Conservation (phyloP, 352 stramenopile species). For the Hyaloperonospora arabidopsidis region DNA sequence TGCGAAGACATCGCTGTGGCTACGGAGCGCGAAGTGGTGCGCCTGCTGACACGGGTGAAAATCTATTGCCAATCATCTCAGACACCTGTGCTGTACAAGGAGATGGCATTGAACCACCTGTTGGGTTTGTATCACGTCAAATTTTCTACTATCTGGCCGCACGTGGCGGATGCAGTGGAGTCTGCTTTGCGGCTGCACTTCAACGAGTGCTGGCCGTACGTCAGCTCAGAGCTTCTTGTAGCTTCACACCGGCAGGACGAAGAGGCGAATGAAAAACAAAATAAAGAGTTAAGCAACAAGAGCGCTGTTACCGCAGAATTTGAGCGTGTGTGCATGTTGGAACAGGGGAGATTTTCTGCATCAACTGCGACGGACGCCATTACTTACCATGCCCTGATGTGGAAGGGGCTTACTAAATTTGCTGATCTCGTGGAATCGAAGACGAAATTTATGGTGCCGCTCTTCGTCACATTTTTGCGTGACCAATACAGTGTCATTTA, state of each 20-base stretch:
- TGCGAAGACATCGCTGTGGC: conserved; percentile 52
- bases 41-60: conserved; percentile 71
- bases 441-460: conserved; percentile 79
- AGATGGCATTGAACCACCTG: conserved; percentile 62
- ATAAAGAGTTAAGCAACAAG: conserved; percentile 6
- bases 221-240: conserved; percentile 43
- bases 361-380: conserved; percentile 50
- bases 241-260: conserved; percentile 39
- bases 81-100: conserved; percentile 73
- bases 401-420: conserved; percentile 71
- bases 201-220: conserved; percentile 51
- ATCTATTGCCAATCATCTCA: conserved; percentile 62
- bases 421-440: conserved; percentile 70
- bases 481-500: conserved; percentile 78
- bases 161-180: conserved; percentile 67
- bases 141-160: conserved; percentile 80
- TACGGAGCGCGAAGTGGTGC: conserved; percentile 78
- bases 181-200: conserved; percentile 47
- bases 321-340: conserved; percentile 41
- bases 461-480: conserved; percentile 77
- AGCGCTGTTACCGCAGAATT: conserved; percentile 36
- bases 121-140: conserved; percentile 85
- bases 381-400: conserved; percentile 76
- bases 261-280: conserved; percentile 12
- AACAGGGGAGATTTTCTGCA: conserved; percentile 37